These are phyloP conservation scores for Hygrophoropsis aurantiaca DNA, from an alignment of 768 basidiomycete species.

Conservation along the genomic window DNA sequence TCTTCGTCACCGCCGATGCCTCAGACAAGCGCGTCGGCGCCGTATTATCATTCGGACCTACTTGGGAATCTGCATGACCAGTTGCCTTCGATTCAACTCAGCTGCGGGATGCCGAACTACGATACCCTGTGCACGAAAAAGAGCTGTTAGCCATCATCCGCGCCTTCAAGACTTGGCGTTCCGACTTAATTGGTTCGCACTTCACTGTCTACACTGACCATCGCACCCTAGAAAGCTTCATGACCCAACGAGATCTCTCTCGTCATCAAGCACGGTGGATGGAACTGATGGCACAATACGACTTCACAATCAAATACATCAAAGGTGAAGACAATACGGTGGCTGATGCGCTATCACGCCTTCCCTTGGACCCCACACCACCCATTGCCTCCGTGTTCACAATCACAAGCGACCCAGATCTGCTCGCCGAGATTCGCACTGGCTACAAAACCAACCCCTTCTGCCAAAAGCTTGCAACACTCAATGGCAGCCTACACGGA, in stretches of 20 bases:
- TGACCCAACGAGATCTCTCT: constrained; percentile 31
- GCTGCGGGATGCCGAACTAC: constrained; percentile 16
- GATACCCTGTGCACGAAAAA: constrained; percentile 8
- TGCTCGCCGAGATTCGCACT: not conserved
- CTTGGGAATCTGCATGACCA: constrained; percentile 13
- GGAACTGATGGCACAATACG: constrained; percentile 38
- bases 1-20: constrained; percentile 15
- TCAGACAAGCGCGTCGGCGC: constrained; percentile 4
- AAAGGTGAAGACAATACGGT: constrained; percentile 36
- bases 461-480: constrained; percentile 1
- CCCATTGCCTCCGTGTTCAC: not conserved
- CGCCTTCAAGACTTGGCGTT: constrained; percentile 12
- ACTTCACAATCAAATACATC: constrained; percentile 36
- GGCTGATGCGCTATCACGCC: constrained; percentile 39
- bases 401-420: not conserved
- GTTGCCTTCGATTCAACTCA: constrained; percentile 26
- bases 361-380: constrained; percentile 14
- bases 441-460: constrained; percentile 12
- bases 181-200: not conserved
- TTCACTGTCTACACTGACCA: constrained; percentile 5
- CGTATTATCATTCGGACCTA: constrained; percentile 1
- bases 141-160: constrained; percentile 4
- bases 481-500: not conserved
- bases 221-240: constrained; percentile 17
- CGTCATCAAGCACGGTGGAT: constrained; percentile 37